phyloP scores from a whole-genome alignment of 2,329 filamentous ascomycete species.

The Aspergillus tubingensis region DNA sequence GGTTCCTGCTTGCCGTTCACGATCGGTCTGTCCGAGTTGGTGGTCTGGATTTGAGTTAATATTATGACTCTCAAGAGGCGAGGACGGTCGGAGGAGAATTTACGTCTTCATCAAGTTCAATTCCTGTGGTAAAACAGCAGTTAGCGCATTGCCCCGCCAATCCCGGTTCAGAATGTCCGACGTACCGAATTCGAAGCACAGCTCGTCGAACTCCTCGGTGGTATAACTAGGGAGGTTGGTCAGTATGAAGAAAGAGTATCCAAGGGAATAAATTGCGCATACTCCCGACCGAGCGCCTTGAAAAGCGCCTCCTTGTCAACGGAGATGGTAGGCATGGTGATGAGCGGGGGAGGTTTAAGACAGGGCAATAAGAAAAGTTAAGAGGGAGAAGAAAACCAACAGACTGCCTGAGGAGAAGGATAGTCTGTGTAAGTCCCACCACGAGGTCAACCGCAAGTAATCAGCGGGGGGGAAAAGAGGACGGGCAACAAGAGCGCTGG shows the following conservation, averaged over 20 bases:
- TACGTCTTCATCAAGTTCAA: constrained; percentile 93
- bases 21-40: constrained; percentile 70
- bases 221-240: constrained; percentile 64
- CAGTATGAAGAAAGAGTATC: not conserved
- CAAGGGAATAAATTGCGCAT: constrained; percentile 36
- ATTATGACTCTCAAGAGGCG: constrained; percentile 23
- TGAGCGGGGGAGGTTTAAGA: constrained; percentile 22
- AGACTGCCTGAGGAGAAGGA: constrained; percentile 1
- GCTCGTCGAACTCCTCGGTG: constrained; percentile 90
- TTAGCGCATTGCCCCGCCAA: constrained; percentile 35
- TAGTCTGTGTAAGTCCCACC: constrained; percentile 3
- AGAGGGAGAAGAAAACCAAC: not conserved
- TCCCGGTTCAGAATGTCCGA: constrained; percentile 18
- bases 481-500: not conserved
- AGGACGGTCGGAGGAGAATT: constrained; percentile 1
- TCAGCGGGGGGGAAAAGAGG: not conserved
- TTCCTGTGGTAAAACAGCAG: constrained; percentile 50
- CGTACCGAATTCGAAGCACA: constrained; percentile 94
- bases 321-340: constrained; percentile 88
- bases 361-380: constrained; percentile 14
- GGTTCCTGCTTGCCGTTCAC: constrained; percentile 80
- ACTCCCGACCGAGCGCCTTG: constrained; percentile 88
- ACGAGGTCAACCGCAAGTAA: not conserved
- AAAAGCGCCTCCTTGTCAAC: constrained; percentile 97
- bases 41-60: constrained; percentile 55